These are phyloP conservation scores for Glycine latifolia DNA, from an alignment of 306 rosid genomes.

Conservation along the genomic window DNA sequence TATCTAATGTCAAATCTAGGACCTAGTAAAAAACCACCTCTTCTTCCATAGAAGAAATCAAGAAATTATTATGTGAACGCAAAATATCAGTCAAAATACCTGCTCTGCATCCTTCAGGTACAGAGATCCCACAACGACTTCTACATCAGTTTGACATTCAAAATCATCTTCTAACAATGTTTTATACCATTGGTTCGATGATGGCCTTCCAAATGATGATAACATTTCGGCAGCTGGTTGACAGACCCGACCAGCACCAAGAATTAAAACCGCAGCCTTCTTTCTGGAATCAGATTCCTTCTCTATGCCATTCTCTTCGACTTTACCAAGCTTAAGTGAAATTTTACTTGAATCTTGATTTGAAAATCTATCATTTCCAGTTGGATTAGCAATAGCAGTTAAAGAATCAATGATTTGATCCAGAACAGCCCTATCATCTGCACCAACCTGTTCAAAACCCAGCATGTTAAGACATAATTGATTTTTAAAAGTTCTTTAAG, in stretches of 20 bases:
- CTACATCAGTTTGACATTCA: constrained; percentile 69
- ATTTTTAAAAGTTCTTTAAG: constrained; percentile 2
- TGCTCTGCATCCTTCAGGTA: constrained; percentile 87
- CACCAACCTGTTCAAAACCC: constrained; percentile 76
- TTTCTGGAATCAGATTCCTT: constrained; percentile 57
- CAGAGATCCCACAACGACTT: constrained; percentile 92
- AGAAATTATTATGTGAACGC: constrained; percentile 14
- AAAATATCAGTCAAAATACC: constrained; percentile 57
- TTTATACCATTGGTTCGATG: constrained; percentile 59
- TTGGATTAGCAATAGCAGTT: constrained; percentile 73
- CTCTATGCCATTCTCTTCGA: constrained; percentile 54
- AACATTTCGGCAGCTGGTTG: constrained; percentile 88
- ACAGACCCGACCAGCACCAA: constrained; percentile 98
- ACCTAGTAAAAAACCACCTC: constrained; percentile 21
- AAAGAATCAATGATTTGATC: constrained; percentile 83
- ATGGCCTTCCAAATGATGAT: constrained; percentile 65
- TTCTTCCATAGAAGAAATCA: constrained; percentile 42
- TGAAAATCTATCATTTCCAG: constrained; percentile 46
- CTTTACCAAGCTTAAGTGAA: constrained; percentile 73
- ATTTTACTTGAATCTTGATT: constrained; percentile 62
- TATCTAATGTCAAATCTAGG: constrained; percentile 46
- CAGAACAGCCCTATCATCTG: constrained; percentile 72
- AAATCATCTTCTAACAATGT: constrained; percentile 61
- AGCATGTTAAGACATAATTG: constrained; percentile 23
- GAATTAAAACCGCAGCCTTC: constrained; percentile 78